Conservation (phyloP, 2,329 filamentous ascomycete species). For the Triangularia verruculosa region DNA sequence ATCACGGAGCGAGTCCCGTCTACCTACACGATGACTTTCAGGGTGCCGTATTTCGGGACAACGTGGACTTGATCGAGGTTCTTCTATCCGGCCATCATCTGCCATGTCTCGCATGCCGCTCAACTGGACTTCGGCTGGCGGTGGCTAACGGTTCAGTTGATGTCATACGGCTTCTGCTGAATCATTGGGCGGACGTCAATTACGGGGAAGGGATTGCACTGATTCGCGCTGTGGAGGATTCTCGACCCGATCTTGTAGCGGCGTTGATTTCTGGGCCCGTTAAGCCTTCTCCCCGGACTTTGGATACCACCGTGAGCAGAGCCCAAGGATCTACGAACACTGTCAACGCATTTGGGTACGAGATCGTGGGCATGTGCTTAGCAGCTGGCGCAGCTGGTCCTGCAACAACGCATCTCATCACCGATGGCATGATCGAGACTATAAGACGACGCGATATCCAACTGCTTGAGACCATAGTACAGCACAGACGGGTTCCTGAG, state of each 20-base stretch:
- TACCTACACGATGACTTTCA: conserved; percentile 30
- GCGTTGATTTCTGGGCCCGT: conserved; percentile 26
- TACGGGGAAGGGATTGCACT: conserved; percentile 26
- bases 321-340: conserved; percentile 17
- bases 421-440: conserved; percentile 26
- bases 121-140: conserved; percentile 26
- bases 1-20: conserved; percentile 28
- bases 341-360: conserved; percentile 6
- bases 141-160: conserved; percentile 27
- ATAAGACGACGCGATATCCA: conserved; percentile 19
- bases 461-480: conserved; percentile 26
- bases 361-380: conserved; percentile 28
- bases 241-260: conserved; percentile 25
- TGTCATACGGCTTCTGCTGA: conserved; percentile 23
- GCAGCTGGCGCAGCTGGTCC: conserved; percentile 25
- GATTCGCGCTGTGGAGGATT: conserved; percentile 24
- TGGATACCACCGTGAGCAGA: conserved; percentile 27
- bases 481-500: conserved; percentile 17
- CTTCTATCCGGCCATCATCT: conserved; percentile 28
- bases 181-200: conserved; percentile 29
- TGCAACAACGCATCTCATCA: conserved; percentile 24
- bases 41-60: conserved; percentile 24
- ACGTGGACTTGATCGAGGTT: conserved; percentile 21
- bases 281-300: conserved; percentile 22
- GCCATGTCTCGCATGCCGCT: conserved; percentile 28